Conservation (phyloP, 2,329 filamentous ascomycete species). For the Aspergillus sp. region DNA sequence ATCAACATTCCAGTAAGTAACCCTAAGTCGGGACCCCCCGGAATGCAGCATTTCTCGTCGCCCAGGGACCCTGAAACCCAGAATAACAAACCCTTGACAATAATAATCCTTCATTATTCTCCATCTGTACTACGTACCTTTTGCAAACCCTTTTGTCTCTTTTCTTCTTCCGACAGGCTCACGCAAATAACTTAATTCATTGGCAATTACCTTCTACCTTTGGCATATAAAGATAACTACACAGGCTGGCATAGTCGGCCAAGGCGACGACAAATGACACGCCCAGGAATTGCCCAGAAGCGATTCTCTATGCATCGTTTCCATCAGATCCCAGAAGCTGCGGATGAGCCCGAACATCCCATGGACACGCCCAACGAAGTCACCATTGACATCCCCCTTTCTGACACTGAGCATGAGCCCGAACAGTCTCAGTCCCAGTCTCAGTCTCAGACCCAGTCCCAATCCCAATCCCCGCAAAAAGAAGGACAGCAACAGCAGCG, state of each 20-base stretch:
- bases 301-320: conserved; percentile 41
- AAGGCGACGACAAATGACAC: conserved; percentile 1
- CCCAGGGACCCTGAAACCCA: no score
- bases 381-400: conserved; percentile 54
- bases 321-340: conserved; percentile 30
- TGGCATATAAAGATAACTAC: not conserved
- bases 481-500: not conserved
- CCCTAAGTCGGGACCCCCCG: no score
- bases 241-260: not conserved
- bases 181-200: no score
- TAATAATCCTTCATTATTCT: no score
- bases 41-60: no score
- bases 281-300: conserved; percentile 30
- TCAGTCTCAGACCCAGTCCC: not conserved
- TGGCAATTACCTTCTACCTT: no score
- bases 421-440: not conserved
- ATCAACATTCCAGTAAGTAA: no score
- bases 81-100: no score
- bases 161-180: no score
- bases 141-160: no score
- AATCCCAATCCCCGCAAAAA: not conserved
- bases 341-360: conserved; percentile 18
- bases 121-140: no score
- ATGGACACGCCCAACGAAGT: conserved; percentile 46
- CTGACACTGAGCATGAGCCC: not conserved